These are phyloP conservation scores for Exophiala mesophila DNA, from an alignment of 2,329 filamentous ascomycete genomes.

Conservation along the genomic window DNA sequence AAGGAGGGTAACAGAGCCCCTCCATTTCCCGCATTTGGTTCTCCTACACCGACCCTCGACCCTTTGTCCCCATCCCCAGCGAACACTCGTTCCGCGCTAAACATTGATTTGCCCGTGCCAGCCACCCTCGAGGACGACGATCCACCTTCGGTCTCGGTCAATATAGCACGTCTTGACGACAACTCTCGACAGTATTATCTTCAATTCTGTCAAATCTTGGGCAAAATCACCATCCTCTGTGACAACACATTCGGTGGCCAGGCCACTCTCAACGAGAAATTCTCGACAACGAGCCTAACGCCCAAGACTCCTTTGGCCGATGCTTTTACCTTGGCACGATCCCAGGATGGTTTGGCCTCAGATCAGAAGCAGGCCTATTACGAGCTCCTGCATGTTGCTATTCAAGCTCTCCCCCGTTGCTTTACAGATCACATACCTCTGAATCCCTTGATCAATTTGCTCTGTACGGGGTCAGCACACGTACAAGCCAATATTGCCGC, in stretches of 20 bases:
- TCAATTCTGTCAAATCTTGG: slow-evolving; percentile 89
- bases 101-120: slow-evolving; percentile 28
- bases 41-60: slow-evolving; percentile 32
- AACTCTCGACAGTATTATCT: slow-evolving; percentile 78
- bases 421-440: slow-evolving; percentile 86
- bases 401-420: slow-evolving; percentile 92
- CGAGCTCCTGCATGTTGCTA: slow-evolving; percentile 88
- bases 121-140: slow-evolving; percentile 35
- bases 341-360: slow-evolving; percentile 69
- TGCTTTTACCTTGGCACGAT: slow-evolving; percentile 82
- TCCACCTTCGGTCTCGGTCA: slow-evolving; percentile 43
- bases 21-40: slow-evolving; percentile 68
- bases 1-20: slow-evolving; percentile 71
- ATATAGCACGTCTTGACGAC: slow-evolving; percentile 62
- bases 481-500: slow-evolving; percentile 86
- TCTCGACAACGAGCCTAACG: slow-evolving; percentile 57
- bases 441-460: slow-evolving; percentile 84
- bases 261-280: slow-evolving; percentile 91
- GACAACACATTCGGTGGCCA: slow-evolving; percentile 97
- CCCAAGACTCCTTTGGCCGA: slow-evolving; percentile 95
- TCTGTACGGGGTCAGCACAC: slow-evolving; percentile 95
- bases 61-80: slow-evolving; percentile 34
- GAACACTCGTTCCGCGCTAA: slow-evolving; percentile 34
- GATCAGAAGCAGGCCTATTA: slow-evolving; percentile 95
- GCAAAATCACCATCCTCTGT: slow-evolving; percentile 92